Evolutionary conservation across 2,329 filamentous ascomycete species (phyloP), one percentile per base, ranked within the genome.

Genomic region (Allantophomopsis cytisporea): DNA sequence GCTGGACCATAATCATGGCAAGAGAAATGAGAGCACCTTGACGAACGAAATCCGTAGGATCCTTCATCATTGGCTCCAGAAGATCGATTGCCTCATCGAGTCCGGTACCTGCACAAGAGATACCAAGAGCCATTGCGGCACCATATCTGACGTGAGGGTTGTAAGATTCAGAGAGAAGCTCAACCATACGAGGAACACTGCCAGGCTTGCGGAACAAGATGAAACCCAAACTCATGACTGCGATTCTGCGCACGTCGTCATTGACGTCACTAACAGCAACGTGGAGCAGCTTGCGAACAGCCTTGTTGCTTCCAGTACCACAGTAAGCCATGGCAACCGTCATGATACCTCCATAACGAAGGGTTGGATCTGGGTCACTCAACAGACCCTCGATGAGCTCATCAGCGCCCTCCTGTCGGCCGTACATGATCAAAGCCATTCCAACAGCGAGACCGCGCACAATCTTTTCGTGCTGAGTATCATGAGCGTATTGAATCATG

Each of bases 391-490:
- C 89, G 48, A 98, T 93, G 51, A 96, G 74, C 54, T 91, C 83
- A 60, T 98, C 91, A 11, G 91, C 91, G 46, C 82, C 82, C 61
- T 98, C 91, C 62, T 96, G 88, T 43, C 87, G 83, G 36, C 83
- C 87, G 52, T 91, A 98, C 89, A 96, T 96, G 65, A 98, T 94
- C 43, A 98, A 69, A 10, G 91, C 87, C 86, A 98, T 96, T 43
- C 91, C 91, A 49, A 98, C 75, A 23, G 91, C 89, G 43, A 95
- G 76, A 56, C 91, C 91, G 37, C 91, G 86, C 17, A 98, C 87
- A 54, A 94, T 96, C 73, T 98, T 98, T 68, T 98, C 91, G 63
- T 98, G 91, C 45, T 93, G 89, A 1, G 91, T 98, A 50, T 98
- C 91, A 54, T 95, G 91, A 4, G 91, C 87, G 55, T 98, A 98